phyloP scores from a whole-genome alignment of 1,284 basidiomycete species.

The Microbotryum scabiosae region DNA sequence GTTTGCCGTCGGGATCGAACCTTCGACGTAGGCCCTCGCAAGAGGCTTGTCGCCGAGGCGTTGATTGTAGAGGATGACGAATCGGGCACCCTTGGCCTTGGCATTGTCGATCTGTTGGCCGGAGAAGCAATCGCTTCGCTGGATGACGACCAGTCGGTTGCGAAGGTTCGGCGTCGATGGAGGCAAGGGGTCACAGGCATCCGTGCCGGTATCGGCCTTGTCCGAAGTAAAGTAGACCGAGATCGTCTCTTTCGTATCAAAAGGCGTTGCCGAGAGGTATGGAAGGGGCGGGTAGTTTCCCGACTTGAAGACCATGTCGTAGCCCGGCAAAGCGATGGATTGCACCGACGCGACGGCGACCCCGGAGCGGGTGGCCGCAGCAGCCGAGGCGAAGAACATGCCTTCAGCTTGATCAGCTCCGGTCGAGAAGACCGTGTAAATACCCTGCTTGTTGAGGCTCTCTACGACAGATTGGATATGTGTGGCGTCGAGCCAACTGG shows the following conservation, averaged over 20 bases:
- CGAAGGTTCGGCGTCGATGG: slow-evolving; percentile 50
- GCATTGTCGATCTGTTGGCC: too few species aligned
- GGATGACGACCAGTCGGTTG: slow-evolving; percentile 46
- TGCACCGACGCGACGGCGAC: slow-evolving; percentile 7
- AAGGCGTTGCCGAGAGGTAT: slow-evolving; percentile 26
- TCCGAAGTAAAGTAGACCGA: slow-evolving; percentile 37
- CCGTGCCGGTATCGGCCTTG: slow-evolving; percentile 41
- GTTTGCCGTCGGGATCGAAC: too few species aligned
- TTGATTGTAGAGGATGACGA: too few species aligned
- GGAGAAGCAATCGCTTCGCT: slow-evolving; percentile 45
- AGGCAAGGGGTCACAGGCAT: slow-evolving; percentile 52
- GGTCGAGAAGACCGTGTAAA: slow-evolving; percentile 8
- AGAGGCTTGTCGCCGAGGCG: too few species aligned
- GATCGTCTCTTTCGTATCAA: slow-evolving; percentile 30
- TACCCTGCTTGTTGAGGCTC: slow-evolving; percentile 6
- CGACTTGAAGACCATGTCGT: slow-evolving; percentile 7
- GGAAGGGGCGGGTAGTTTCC: slow-evolving; percentile 35
- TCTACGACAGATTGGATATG: slow-evolving; percentile 16
- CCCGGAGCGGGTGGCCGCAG: slow-evolving; percentile 7
- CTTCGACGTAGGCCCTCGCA: too few species aligned
- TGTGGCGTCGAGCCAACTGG: slow-evolving; percentile 20
- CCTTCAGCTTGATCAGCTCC: slow-evolving; percentile 23
- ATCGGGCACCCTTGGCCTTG: too few species aligned
- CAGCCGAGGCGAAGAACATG: slow-evolving; percentile 16
- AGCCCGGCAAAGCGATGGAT: too few species aligned